Conservation (phyloP, 306 rosid species). For the Hippophae rhamnoides region DNA sequence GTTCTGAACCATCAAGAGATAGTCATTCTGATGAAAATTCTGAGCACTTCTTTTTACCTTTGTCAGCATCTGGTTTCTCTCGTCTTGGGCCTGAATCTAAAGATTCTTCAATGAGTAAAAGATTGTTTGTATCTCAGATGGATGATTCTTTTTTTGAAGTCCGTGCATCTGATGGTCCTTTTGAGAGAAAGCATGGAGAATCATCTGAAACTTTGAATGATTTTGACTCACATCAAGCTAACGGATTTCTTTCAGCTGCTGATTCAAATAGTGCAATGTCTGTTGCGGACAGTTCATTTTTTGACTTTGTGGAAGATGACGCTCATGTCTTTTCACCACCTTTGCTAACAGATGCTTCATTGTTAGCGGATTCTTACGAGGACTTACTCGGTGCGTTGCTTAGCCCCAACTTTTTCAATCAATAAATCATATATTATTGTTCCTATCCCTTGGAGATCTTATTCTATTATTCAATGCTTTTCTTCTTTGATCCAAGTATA, state of each 20-base stretch:
- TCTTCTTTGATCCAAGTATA: too few species aligned
- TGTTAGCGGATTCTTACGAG: slow-evolving; percentile 68
- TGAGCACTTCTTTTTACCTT: slow-evolving; percentile 83
- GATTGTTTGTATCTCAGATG: slow-evolving; percentile 38
- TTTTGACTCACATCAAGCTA: slow-evolving; percentile 57
- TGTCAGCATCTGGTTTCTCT: slow-evolving; percentile 68
- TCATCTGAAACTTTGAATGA: slow-evolving; percentile 54
- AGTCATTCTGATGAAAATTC: slow-evolving; percentile 70
- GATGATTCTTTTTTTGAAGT: slow-evolving; percentile 40
- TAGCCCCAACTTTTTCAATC: slow-evolving; percentile 13
- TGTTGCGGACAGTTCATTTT: slow-evolving; percentile 50
- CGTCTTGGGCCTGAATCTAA: slow-evolving; percentile 52
- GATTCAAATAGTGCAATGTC: slow-evolving; percentile 58
- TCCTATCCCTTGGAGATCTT: slow-evolving; percentile 2
- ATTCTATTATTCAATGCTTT: slow-evolving; percentile 11
- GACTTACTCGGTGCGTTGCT: slow-evolving; percentile 81
- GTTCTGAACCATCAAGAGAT: slow-evolving; percentile 54
- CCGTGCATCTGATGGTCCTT: slow-evolving; percentile 36
- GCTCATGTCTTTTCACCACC: slow-evolving; percentile 93
- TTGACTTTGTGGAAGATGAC: slow-evolving; percentile 65
- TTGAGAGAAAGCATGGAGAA: slow-evolving; percentile 40
- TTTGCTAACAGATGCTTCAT: slow-evolving; percentile 67
- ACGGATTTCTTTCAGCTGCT: slow-evolving; percentile 64
- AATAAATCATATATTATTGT: slow-evolving; percentile 4
- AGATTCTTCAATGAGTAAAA: slow-evolving; percentile 54